These are phyloP conservation scores for Wickerhamomyces bisporus DNA, from an alignment of 805 yeast species.

Conservation along the genomic window DNA sequence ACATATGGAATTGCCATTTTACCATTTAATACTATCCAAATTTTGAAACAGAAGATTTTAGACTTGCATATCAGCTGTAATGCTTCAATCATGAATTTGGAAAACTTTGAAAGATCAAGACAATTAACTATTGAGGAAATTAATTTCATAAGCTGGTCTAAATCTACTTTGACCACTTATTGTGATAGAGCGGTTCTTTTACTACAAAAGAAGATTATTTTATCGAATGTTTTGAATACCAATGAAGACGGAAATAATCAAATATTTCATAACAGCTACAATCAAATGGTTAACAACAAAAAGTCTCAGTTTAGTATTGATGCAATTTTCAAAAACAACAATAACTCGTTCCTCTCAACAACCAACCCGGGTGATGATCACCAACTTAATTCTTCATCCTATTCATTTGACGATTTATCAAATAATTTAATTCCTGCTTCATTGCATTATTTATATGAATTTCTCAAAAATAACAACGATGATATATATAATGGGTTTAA, in stretches of 20 bases:
- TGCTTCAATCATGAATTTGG: constrained; percentile 39
- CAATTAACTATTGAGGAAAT: constrained; percentile 31
- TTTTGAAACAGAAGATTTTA: constrained; percentile 42
- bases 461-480: constrained; percentile 43
- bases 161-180: constrained; percentile 43
- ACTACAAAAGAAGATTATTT: constrained; percentile 33
- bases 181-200: constrained; percentile 49
- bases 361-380: not conserved
- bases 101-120: constrained; percentile 29
- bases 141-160: constrained; percentile 43
- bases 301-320: constrained; percentile 23
- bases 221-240: constrained; percentile 23
- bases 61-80: constrained; percentile 47
- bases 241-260: constrained; percentile 22
- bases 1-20: constrained; percentile 44
- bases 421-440: constrained; percentile 52
- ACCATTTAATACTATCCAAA: constrained; percentile 35
- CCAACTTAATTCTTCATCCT: constrained; percentile 18
- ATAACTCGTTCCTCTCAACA: constrained; percentile 4
- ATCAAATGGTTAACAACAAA: constrained; percentile 25
- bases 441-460: constrained; percentile 51
- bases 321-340: constrained; percentile 13
- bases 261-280: constrained; percentile 22
- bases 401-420: constrained; percentile 46
- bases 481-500: constrained; percentile 47